Conservation (phyloP, 495 filamentous ascomycete species). For the Penicillium waksmanii region DNA sequence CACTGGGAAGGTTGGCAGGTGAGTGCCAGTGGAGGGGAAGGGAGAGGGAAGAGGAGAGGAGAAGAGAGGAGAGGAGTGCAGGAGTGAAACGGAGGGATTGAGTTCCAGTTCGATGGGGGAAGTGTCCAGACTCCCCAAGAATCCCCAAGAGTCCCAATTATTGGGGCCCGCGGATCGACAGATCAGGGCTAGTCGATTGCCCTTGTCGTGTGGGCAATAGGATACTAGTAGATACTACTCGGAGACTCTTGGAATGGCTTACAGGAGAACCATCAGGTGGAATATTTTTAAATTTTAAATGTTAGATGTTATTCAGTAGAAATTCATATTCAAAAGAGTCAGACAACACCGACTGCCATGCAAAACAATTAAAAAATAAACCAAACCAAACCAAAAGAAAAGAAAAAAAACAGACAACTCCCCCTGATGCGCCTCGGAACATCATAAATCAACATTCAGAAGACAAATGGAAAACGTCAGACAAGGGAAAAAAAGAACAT, state of each 20-base stretch:
- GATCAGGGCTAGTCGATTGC: neutral
- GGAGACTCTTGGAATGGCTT: too few species aligned
- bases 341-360: conserved; percentile 17
- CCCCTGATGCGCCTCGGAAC: neutral
- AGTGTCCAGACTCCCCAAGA: neutral
- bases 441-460: neutral
- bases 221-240: too few species aligned
- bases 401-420: neutral
- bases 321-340: neutral
- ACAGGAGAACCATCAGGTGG: too few species aligned
- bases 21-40: neutral
- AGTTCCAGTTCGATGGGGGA: neutral
- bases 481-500: conserved; percentile 20
- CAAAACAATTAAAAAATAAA: conserved; percentile 4
- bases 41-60: neutral
- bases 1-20: neutral
- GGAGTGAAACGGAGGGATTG: neutral
- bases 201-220: too few species aligned
- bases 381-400: neutral
- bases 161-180: conserved; percentile 6
- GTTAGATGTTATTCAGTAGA: neutral
- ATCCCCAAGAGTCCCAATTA: too few species aligned
- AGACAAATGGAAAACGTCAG: conserved; percentile 12
- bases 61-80: neutral
- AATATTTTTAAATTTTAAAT: too few species aligned